Evolutionary conservation across 495 filamentous ascomycete genomes (phyloP).

Genomic region (Geopyxis carbonaria): DNA sequence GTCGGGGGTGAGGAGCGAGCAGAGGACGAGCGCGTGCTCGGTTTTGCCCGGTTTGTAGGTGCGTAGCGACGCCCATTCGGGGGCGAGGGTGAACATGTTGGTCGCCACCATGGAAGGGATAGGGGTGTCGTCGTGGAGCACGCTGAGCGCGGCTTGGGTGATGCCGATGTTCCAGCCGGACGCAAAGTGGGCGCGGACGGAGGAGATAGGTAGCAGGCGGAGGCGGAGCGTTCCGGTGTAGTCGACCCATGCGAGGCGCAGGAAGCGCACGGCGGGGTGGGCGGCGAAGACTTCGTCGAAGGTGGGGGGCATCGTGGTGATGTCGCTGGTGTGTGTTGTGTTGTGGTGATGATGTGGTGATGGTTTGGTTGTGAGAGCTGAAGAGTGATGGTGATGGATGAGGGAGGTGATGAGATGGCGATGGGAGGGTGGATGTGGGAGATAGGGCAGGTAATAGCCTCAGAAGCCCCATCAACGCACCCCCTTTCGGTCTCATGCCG

Average conservation of each 20-base stretch:
- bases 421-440: no score
- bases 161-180: constrained; percentile 35
- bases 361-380: no score
- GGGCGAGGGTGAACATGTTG: constrained; percentile 35
- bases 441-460: no score
- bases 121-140: constrained; percentile 42
- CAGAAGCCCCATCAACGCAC: no score
- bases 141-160: constrained; percentile 34
- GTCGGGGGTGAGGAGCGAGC: constrained; percentile 38
- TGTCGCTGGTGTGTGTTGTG: no score
- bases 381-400: no score
- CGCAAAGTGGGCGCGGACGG: neutral
- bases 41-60: no score
- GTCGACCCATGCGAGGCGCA: constrained; percentile 66
- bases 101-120: constrained; percentile 20
- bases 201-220: constrained; percentile 35
- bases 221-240: constrained; percentile 53
- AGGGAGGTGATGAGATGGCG: no score
- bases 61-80: constrained; percentile 42
- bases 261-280: constrained; percentile 32
- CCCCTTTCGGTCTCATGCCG: no score
- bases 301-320: no score
- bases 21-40: constrained; percentile 43
- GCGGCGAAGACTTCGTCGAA: constrained; percentile 1
- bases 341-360: no score